Conservation (phyloP, 345 rosid genomes). For the Salix purpurea region DNA sequence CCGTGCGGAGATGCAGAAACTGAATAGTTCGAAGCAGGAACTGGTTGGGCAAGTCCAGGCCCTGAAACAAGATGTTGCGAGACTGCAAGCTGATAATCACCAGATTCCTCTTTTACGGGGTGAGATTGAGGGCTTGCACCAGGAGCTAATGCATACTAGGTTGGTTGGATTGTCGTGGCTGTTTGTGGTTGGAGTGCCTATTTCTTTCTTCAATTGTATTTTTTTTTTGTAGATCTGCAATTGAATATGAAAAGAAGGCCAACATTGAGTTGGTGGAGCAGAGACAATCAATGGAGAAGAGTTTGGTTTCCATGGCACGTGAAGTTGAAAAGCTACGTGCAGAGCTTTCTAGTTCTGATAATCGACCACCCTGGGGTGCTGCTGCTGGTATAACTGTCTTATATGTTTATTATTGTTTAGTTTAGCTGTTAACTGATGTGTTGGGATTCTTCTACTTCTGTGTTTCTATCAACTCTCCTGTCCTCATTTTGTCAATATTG, state of each 20-base stretch:
- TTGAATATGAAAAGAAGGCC: conserved; percentile 91
- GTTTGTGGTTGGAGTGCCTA: conserved; percentile 9
- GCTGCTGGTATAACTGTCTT: conserved; percentile 37
- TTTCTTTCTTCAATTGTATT: conserved; percentile 1
- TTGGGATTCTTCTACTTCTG: not conserved
- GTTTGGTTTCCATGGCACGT: conserved; percentile 92
- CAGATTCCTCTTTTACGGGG: conserved; percentile 62
- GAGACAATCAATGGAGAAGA: conserved; percentile 91
- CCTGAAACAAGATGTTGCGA: conserved; percentile 58
- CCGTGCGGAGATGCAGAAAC: conserved; percentile 68
- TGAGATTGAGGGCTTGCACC: conserved; percentile 66
- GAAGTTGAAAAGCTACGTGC: conserved; percentile 95
- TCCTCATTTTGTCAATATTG: not conserved
- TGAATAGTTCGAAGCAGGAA: conserved; percentile 62
- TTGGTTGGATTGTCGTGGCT: conserved; percentile 10
- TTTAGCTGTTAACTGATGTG: not conserved
- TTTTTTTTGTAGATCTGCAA: conserved; percentile 49
- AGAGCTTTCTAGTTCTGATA: conserved; percentile 58
- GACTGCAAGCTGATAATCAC: conserved; percentile 69
- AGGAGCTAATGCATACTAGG: conserved; percentile 93
- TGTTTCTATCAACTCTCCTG: not conserved
- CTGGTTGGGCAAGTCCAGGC: conserved; percentile 65
- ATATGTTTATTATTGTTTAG: conserved; percentile 3
- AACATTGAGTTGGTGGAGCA: conserved; percentile 89
- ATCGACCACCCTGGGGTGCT: conserved; percentile 64